A percentile compares a stretch with the other conserved stretches of the same genome.
These are phyloP conservation scores for Xylaria sp. DNA, from an alignment of 2,329 filamentous ascomycete species.

Conservation along the genomic window DNA sequence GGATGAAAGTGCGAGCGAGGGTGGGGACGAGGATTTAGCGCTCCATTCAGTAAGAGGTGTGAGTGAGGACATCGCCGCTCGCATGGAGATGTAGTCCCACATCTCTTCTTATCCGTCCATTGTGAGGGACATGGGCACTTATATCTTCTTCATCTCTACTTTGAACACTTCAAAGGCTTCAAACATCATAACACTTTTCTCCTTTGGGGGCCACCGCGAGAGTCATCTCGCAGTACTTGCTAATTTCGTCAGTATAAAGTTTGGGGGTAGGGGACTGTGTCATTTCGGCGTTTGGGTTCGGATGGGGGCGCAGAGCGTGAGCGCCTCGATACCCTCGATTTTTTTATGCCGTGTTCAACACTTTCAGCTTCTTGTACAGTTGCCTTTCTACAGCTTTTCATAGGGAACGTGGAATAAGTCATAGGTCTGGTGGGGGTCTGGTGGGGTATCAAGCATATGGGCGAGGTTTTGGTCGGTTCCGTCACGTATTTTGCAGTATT, in stretches of 20 bases:
- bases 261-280: conserved; percentile 12
- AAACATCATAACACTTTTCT: neutral
- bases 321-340: conserved; percentile 30
- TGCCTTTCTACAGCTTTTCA: conserved; percentile 6
- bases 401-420: conserved; percentile 6
- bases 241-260: neutral
- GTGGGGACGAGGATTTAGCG: conserved; percentile 56
- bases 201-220: neutral
- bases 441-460: conserved; percentile 12
- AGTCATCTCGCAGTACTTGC: conserved; percentile 2
- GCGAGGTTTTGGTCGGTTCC: conserved; percentile 11
- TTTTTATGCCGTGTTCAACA: conserved; percentile 11
- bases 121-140: neutral
- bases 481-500: neutral
- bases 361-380: conserved; percentile 25
- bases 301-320: conserved; percentile 22
- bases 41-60: conserved; percentile 63
- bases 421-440: neutral
- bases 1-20: conserved; percentile 53
- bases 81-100: conserved; percentile 68
- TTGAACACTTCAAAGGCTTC: neutral
- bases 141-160: neutral
- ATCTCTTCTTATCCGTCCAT: neutral
- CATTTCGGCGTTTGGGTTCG: conserved; percentile 24
- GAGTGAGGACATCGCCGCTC: conserved; percentile 71